Evolutionary conservation across 2,329 filamentous ascomycete genomes (phyloP), one percentile per base, ranked within the genome.

Genomic region (Cadophora sp.): DNA sequence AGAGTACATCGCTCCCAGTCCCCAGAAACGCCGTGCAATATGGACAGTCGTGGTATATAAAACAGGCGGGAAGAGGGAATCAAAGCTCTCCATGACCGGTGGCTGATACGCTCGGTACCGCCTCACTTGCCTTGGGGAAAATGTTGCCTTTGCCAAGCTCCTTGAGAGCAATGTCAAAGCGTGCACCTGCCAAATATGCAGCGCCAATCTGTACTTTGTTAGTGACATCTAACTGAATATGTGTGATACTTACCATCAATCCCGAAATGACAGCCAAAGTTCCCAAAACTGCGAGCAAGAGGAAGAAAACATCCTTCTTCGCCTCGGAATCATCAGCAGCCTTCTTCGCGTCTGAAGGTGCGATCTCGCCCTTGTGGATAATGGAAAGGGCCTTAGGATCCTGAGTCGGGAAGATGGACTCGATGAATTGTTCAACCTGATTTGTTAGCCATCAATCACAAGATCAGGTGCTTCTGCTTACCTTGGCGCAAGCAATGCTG

Each of bases 351-450:
- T 58, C 59, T 7, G 37, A 43, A 16, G 58, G 56, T 9, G 37
- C 50, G 14, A 53, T 37, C 26, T 79, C 77, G 37, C 68, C 68
- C 66, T 79, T 75, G 62, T 81, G 80, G 46, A 80, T 75, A 16
- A 81, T 77, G 37, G 82, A 80, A 43, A 87, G 79, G 69, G 83
- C 82, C 76, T 91, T 89, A 55, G 92, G 87, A 71, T 92, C 89
- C 80, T 97, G 93, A 9, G 88, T 87, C 3, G 96, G 96, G 87
- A 94, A 98, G 74, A 98, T 89, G 5, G 89, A 90, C 80, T 98
- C 95, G 78, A 98, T 97, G 79, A 97, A 97, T 83, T 96, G 92
- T 79, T 98, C 94, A 72, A 97, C 92, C 92, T 96, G 75, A 34
- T 27, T 34, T 48, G 63, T 72, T 51, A 73, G 61, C 34, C 27